phyloP scores from a whole-genome alignment of 306 rosid species.

The Hippophae tibetana region DNA sequence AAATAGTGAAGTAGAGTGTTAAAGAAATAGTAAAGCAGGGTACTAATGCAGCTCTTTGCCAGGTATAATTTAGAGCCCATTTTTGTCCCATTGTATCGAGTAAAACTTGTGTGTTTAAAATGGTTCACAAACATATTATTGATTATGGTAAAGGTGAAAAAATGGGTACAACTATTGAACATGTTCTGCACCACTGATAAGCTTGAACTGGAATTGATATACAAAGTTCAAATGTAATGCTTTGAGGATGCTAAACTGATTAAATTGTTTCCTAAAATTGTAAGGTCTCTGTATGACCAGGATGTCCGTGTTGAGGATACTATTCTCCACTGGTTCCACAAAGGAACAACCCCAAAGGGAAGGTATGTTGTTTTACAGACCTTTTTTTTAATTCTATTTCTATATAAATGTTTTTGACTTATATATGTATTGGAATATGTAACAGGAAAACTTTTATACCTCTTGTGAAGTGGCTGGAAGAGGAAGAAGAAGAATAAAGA shows the following conservation, averaged over 20 bases:
- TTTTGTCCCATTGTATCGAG: background rate
- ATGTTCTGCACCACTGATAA: constrained; percentile 85
- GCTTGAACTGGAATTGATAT: constrained; percentile 91
- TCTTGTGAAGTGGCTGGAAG: constrained; percentile 97
- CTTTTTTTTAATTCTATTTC: background rate
- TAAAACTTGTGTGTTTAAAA: background rate
- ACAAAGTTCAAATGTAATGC: constrained; percentile 99
- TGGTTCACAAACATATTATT: background rate
- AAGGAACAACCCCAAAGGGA: constrained; percentile 90
- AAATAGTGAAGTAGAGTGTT: constrained; percentile 81
- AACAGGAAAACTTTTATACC: constrained; percentile 92
- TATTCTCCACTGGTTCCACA: constrained; percentile 86
- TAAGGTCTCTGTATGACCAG: constrained; percentile 88
- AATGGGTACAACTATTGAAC: constrained; percentile 85
- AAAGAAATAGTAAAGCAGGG: constrained; percentile 98
- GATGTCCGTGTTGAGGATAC: constrained; percentile 97
- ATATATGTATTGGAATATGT: constrained; percentile 13
- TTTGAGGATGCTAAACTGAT: constrained; percentile 98
- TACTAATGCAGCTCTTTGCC: constrained; percentile 94
- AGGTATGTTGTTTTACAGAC: constrained; percentile 33
- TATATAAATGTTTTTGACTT: background rate
- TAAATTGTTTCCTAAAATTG: constrained; percentile 87
- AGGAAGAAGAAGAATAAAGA: constrained; percentile 92
- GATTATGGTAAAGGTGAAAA: constrained; percentile 59
- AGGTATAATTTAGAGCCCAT: constrained; percentile 32